Evolutionary conservation across 768 basidiomycete species (phyloP).

Genomic region (Thelephora ganbajun): DNA sequence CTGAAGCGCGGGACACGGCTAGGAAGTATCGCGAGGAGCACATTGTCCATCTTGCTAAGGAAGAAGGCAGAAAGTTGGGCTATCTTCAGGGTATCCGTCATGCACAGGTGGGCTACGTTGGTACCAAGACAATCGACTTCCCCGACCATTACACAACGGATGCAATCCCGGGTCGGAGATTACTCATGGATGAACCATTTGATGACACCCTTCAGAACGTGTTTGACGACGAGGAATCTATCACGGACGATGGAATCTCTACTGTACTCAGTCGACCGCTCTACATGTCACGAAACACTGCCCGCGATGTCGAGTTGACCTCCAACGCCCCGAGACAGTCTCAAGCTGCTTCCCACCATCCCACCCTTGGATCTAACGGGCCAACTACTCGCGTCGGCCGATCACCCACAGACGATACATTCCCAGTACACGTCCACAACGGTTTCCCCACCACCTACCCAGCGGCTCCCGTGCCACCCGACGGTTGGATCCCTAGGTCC

Average conservation of each 20-base stretch:
- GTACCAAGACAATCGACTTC: no score
- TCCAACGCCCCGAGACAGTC: no score
- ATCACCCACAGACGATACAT: no score
- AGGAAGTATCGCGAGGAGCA: conserved; percentile 29
- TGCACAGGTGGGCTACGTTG: not conserved
- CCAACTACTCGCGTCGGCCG: not conserved
- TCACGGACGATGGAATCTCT: not conserved
- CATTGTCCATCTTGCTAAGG: conserved; percentile 24
- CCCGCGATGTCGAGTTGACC: no score
- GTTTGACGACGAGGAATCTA: no score
- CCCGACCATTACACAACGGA: no score
- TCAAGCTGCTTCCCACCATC: conserved; percentile 1
- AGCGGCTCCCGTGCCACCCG: conserved; percentile 9
- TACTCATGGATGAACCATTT: no score
- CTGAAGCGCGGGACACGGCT: conserved; percentile 29
- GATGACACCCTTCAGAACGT: no score
- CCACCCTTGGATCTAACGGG: conserved; percentile 5
- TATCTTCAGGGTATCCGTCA: conserved; percentile 25
- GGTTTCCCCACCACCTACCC: conserved; percentile 7
- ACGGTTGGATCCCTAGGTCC: conserved; percentile 13
- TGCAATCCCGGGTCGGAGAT: no score
- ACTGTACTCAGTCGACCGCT: not conserved
- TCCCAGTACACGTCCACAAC: conserved; percentile 1
- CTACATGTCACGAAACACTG: conserved; percentile 1
- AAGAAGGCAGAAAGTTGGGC: conserved; percentile 28